Evolutionary conservation across 371 early-diverging fungal genomes (phyloP).

Genomic region (Circinella umbellata): DNA sequence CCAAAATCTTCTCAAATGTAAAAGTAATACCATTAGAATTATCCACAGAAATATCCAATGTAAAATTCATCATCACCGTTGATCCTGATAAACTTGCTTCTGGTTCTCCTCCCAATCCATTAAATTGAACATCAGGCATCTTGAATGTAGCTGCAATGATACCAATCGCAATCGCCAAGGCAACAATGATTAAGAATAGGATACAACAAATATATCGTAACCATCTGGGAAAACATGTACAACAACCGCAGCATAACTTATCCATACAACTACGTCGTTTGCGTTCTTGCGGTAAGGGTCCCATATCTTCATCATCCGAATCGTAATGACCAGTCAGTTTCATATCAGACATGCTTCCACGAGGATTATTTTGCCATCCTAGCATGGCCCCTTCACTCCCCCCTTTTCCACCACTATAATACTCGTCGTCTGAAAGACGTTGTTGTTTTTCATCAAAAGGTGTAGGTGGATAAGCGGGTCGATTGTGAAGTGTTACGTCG

Average conservation of each 20-base stretch:
- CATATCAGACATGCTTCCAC: slow-evolving; percentile 30
- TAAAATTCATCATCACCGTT: slow-evolving; percentile 30
- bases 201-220: slow-evolving; percentile 42
- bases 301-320: slow-evolving; percentile 24
- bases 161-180: slow-evolving; percentile 41
- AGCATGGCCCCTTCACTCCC: slow-evolving; percentile 1
- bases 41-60: slow-evolving; percentile 47
- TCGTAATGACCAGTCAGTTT: slow-evolving; percentile 25
- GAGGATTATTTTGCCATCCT: slow-evolving; percentile 22
- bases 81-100: slow-evolving; percentile 28
- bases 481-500: slow-evolving; percentile 12
- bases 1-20: slow-evolving; percentile 58
- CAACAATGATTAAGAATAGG: slow-evolving; percentile 37
- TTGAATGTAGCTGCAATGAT: slow-evolving; percentile 49
- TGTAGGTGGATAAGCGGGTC: slow-evolving; percentile 19
- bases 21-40: slow-evolving; percentile 63
- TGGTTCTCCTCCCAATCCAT: slow-evolving; percentile 38
- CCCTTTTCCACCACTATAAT: background rate
- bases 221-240: slow-evolving; percentile 54
- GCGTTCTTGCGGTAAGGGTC: slow-evolving; percentile 16
- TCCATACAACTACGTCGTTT: slow-evolving; percentile 39
- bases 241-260: slow-evolving; percentile 51
- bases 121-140: slow-evolving; percentile 38
- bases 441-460: slow-evolving; percentile 16
- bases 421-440: background rate